Percentiles rank a stretch among this genome's conserved stretches.
These are phyloP conservation scores for Lipomyces yamanashiensis DNA, from an alignment of 805 yeast genomes.

Conservation along the genomic window DNA sequence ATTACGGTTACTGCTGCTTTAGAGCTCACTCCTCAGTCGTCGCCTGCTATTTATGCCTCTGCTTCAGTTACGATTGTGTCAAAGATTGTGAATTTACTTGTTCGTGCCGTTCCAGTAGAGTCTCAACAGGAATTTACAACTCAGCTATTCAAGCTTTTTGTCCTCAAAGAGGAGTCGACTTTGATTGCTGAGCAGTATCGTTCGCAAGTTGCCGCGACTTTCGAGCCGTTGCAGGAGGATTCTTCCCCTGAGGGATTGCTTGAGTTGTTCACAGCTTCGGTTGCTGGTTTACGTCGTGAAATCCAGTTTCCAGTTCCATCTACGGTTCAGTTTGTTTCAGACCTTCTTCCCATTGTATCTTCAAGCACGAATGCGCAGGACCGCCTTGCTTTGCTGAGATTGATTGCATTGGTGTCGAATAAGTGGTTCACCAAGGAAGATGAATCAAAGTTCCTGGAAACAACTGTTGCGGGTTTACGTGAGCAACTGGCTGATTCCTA, in stretches of 20 bases:
- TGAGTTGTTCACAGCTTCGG: constrained; percentile 25
- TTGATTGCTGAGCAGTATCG: constrained; percentile 24
- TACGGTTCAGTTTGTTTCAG: neutral
- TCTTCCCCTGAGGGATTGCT: constrained; percentile 13
- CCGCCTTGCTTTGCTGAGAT: constrained; percentile 61
- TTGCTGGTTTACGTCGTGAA: constrained; percentile 28
- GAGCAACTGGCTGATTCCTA: neutral
- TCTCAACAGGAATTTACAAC: constrained; percentile 30
- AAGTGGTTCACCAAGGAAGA: constrained; percentile 51
- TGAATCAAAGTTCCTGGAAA: constrained; percentile 41
- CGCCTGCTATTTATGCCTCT: constrained; percentile 13
- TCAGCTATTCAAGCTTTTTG: constrained; percentile 28
- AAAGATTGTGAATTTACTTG: constrained; percentile 38
- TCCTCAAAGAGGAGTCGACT: constrained; percentile 9
- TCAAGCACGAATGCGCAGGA: constrained; percentile 40
- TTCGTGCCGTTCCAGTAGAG: constrained; percentile 35
- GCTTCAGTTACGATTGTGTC: constrained; percentile 35
- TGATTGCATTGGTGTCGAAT: constrained; percentile 60
- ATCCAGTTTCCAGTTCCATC: constrained; percentile 14
- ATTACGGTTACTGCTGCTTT: constrained; percentile 25
- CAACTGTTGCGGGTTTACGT: constrained; percentile 6
- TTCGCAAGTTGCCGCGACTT: constrained; percentile 3
- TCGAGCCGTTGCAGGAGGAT: constrained; percentile 19
- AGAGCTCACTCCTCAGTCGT: constrained; percentile 7
- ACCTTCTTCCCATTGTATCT: neutral